phyloP scores from a whole-genome alignment of 2,329 filamentous ascomycete species.

The Claviceps quebecensis region DNA sequence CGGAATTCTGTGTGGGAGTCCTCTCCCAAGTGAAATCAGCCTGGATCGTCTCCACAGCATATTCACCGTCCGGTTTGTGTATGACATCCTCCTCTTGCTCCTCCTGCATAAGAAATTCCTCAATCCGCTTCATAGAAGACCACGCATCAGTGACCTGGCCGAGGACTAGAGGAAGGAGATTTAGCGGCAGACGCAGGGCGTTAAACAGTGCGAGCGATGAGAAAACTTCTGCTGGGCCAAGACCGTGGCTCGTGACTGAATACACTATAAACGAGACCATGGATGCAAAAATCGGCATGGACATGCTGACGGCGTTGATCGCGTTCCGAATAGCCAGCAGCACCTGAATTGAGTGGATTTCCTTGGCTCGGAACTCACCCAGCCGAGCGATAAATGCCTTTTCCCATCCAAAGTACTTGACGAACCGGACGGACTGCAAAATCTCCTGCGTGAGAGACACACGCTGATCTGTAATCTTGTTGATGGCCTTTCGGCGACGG shows the following conservation, averaged over 20 bases:
- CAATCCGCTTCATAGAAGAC: slow-evolving; percentile 69
- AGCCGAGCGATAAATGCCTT: slow-evolving; percentile 69
- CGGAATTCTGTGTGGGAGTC: slow-evolving; percentile 39
- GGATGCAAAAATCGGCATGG: slow-evolving; percentile 82
- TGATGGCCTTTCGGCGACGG: slow-evolving; percentile 62
- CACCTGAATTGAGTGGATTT: slow-evolving; percentile 74
- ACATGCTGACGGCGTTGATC: slow-evolving; percentile 72
- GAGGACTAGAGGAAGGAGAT: slow-evolving; percentile 75
- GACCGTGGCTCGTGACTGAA: slow-evolving; percentile 48
- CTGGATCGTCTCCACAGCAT: slow-evolving; percentile 56
- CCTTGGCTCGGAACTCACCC: slow-evolving; percentile 55
- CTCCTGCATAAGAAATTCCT: slow-evolving; percentile 78
- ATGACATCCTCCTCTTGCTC: slow-evolving; percentile 62
- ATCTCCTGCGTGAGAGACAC: slow-evolving; percentile 90
- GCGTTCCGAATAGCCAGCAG: slow-evolving; percentile 72
- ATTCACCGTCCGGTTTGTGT: slow-evolving; percentile 39
- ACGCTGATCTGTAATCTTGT: slow-evolving; percentile 85
- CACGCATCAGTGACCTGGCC: slow-evolving; percentile 83
- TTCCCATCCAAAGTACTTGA: slow-evolving; percentile 97
- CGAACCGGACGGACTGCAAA: slow-evolving; percentile 76
- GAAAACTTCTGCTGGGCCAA: slow-evolving; percentile 70
- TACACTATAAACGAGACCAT: slow-evolving; percentile 90
- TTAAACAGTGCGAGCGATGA: slow-evolving; percentile 93
- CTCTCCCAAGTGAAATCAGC: slow-evolving; percentile 84
- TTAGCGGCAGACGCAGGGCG: slow-evolving; percentile 75